phyloP scores from a whole-genome alignment of 2,329 filamentous ascomycete genomes.

The Tympanopsis confertula region DNA sequence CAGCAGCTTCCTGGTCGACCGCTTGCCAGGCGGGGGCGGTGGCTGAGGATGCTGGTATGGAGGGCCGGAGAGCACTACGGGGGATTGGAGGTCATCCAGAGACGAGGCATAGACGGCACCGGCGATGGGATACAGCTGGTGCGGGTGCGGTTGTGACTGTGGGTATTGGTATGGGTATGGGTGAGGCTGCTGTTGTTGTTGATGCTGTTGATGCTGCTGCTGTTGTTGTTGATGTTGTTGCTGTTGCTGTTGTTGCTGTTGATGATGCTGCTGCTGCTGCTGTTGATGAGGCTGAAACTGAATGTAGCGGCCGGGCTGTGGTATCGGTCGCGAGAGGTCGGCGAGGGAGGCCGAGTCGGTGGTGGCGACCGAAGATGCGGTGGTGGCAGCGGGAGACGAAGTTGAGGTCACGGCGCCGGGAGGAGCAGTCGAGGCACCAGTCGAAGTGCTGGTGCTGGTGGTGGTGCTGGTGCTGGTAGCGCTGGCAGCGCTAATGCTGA shows the following conservation, averaged over 20 bases:
- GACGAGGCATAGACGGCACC: not conserved
- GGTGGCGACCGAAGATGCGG: no score
- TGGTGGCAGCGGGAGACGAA: no score
- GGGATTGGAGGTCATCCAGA: no score
- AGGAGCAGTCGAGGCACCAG: no score
- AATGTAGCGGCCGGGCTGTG: no score
- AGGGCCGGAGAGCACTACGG: not conserved
- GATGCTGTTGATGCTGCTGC: conserved; percentile 8
- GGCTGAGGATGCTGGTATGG: conserved; percentile 9
- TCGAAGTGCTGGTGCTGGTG: conserved; percentile 29
- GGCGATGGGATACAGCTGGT: not conserved
- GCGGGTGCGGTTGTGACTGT: conserved; percentile 3
- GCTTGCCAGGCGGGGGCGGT: conserved; percentile 26
- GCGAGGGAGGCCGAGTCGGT: no score
- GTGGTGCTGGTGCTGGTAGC: conserved; percentile 14
- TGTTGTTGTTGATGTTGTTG: conserved; percentile 9
- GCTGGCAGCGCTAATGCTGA: conserved; percentile 8
- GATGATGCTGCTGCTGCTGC: conserved; percentile 25
- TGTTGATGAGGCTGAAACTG: no score
- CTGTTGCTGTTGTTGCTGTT: conserved; percentile 3
- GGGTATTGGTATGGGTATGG: conserved; percentile 6
- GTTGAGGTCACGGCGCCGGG: no score
- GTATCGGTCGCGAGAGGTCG: no score
- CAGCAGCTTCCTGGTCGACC: conserved; percentile 39
- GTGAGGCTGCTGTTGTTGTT: conserved; percentile 16